phyloP scores from a whole-genome alignment of 2,329 filamentous ascomycete genomes.

The Microcera coccophila region DNA sequence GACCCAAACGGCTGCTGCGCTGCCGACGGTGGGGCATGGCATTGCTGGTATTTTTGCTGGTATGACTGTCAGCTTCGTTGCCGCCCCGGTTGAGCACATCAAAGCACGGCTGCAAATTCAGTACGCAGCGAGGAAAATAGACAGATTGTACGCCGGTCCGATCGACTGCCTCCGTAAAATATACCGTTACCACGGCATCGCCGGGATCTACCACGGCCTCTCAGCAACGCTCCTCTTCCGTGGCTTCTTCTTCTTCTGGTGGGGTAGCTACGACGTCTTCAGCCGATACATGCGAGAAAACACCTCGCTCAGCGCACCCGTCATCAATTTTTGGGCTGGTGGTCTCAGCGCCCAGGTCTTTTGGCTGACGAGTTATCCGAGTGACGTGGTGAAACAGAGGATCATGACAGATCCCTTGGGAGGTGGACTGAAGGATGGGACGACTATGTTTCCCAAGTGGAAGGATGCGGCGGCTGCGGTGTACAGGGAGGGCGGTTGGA shows the following conservation, averaged over 20 bases:
- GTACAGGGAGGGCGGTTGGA: slow-evolving; percentile 69
- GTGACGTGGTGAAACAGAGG: slow-evolving; percentile 90
- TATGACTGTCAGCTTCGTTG: slow-evolving; percentile 85
- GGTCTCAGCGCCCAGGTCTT: slow-evolving; percentile 91
- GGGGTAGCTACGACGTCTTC: slow-evolving; percentile 89
- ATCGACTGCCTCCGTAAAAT: slow-evolving; percentile 77
- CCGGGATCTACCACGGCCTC: slow-evolving; percentile 82
- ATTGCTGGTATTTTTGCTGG: slow-evolving; percentile 85
- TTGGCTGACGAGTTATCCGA: slow-evolving; percentile 89
- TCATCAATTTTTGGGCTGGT: slow-evolving; percentile 95
- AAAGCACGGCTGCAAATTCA: slow-evolving; percentile 94
- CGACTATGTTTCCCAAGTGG: slow-evolving; percentile 70
- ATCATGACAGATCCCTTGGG: slow-evolving; percentile 95
- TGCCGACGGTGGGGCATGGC: slow-evolving; percentile 78
- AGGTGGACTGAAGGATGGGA: slow-evolving; percentile 62
- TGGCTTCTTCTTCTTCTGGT: slow-evolving; percentile 96
- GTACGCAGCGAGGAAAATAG: slow-evolving; percentile 74
- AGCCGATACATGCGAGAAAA: slow-evolving; percentile 62
- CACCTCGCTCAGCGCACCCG: slow-evolving; percentile 69
- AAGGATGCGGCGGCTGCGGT: slow-evolving; percentile 73
- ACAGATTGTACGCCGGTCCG: slow-evolving; percentile 79
- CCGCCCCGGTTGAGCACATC: slow-evolving; percentile 89
- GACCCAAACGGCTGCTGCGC: slow-evolving; percentile 32
- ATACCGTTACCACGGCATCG: slow-evolving; percentile 65
- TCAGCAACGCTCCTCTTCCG: slow-evolving; percentile 82